phyloP scores from a whole-genome alignment of 805 yeast genomes.

The Pichia occidentalis region DNA sequence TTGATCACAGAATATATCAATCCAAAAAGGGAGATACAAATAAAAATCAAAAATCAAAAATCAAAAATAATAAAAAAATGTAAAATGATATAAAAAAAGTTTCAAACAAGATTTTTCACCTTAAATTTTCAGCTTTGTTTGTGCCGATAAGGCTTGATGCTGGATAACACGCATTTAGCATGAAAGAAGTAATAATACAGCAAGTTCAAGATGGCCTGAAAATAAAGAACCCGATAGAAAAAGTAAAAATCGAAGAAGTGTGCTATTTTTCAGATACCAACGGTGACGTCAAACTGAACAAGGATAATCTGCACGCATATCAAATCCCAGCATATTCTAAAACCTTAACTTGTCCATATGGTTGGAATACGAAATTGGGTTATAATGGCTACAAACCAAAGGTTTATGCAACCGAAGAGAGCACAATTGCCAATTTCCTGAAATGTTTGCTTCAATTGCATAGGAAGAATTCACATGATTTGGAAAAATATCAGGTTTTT shows the following conservation, averaged over 20 bases:
- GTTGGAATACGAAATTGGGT: conserved; percentile 11
- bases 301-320: conserved; percentile 3
- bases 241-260: conserved; percentile 5
- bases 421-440: conserved; percentile 8
- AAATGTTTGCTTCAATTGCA: neutral
- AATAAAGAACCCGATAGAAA: no score
- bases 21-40: no score
- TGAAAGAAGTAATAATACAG: no score
- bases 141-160: no score
- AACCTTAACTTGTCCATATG: conserved; percentile 2
- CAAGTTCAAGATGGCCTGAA: no score
- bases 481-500: conserved; percentile 4
- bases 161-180: no score
- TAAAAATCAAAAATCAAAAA: no score
- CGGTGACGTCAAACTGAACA: conserved; percentile 5
- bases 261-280: conserved; percentile 9
- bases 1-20: no score
- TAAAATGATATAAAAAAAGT: no score
- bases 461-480: neutral
- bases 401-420: conserved; percentile 4
- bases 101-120: no score
- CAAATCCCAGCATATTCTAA: neutral
- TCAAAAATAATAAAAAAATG: no score
- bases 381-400: conserved; percentile 8
- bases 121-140: no score